Percentiles rank a stretch among this genome's conserved stretches.
Conservation (phyloP, 2,329 filamentous ascomycete genomes). For the Fusarium sp. region DNA sequence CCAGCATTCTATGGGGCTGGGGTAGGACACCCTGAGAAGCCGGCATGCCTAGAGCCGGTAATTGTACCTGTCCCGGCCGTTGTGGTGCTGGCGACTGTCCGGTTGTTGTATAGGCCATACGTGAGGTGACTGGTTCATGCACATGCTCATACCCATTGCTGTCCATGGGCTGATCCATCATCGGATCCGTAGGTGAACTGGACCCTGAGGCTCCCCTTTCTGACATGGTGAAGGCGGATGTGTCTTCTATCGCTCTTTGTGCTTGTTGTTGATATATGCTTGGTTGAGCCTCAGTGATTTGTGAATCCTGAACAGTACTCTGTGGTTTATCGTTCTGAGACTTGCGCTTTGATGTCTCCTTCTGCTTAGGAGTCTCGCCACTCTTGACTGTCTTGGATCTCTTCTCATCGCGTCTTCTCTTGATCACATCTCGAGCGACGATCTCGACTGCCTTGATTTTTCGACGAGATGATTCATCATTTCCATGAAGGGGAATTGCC, state of each 20-base stretch:
- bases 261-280: not conserved
- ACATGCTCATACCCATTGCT: constrained; percentile 41
- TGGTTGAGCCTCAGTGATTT: not conserved
- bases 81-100: constrained; percentile 16
- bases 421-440: constrained; percentile 81
- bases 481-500: constrained; percentile 61
- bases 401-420: constrained; percentile 77
- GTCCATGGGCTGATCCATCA: constrained; percentile 37
- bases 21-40: constrained; percentile 31
- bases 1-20: constrained; percentile 43
- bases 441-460: constrained; percentile 76
- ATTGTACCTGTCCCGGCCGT: constrained; percentile 24
- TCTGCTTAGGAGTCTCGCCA: constrained; percentile 59
- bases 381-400: constrained; percentile 41
- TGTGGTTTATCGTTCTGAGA: not conserved
- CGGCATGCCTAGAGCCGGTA: constrained; percentile 39
- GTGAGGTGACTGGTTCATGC: constrained; percentile 41
- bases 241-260: not conserved
- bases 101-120: constrained; percentile 41
- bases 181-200: constrained; percentile 33
- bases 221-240: constrained; percentile 5
- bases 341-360: not conserved
- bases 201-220: constrained; percentile 14
- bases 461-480: constrained; percentile 63
- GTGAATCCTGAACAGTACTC: not conserved